A percentile compares a stretch with the other conserved stretches of the same genome.
These are phyloP conservation scores for Ogataea zsoltii DNA, from an alignment of 805 yeast species.

Conservation along the genomic window DNA sequence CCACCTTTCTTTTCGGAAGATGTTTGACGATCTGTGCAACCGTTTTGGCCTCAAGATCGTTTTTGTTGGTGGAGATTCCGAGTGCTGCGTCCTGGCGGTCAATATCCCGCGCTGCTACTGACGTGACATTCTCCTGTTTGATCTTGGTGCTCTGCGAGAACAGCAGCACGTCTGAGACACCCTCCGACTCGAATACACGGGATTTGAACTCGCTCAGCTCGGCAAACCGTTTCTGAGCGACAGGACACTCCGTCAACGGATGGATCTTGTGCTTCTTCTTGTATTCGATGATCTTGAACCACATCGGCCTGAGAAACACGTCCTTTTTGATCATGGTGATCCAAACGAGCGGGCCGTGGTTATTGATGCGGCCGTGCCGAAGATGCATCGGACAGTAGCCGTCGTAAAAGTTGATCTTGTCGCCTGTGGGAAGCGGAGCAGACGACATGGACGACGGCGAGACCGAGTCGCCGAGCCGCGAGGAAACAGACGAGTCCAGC, in stretches of 20 bases:
- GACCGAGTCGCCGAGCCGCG: not conserved
- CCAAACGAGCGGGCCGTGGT: slow-evolving; percentile 57
- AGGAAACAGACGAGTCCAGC: not conserved
- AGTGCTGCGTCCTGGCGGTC: slow-evolving; percentile 17
- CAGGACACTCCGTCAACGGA: not conserved
- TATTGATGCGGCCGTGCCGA: slow-evolving; percentile 41
- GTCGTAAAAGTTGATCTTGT: slow-evolving; percentile 41
- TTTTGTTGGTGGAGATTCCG: slow-evolving; percentile 12
- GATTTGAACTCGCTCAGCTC: slow-evolving; percentile 30
- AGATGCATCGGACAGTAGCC: slow-evolving; percentile 45
- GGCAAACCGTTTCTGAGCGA: not conserved
- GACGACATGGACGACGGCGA: not conserved
- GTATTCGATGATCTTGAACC: slow-evolving; percentile 30
- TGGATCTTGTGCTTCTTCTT: slow-evolving; percentile 21
- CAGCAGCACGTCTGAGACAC: slow-evolving; percentile 39
- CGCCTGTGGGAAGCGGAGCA: slow-evolving; percentile 15
- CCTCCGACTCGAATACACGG: slow-evolving; percentile 38
- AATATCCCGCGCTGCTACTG: not conserved
- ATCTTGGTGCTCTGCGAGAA: slow-evolving; percentile 19
- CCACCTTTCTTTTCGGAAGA: slow-evolving; percentile 43
- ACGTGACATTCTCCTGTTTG: slow-evolving; percentile 3
- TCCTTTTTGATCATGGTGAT: slow-evolving; percentile 50
- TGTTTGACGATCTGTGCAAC: slow-evolving; percentile 35
- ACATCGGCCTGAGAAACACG: slow-evolving; percentile 37
- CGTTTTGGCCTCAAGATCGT: slow-evolving; percentile 25